phyloP scores from a whole-genome alignment of 2,329 filamentous ascomycete genomes.

The Colletotrichum lentis region DNA sequence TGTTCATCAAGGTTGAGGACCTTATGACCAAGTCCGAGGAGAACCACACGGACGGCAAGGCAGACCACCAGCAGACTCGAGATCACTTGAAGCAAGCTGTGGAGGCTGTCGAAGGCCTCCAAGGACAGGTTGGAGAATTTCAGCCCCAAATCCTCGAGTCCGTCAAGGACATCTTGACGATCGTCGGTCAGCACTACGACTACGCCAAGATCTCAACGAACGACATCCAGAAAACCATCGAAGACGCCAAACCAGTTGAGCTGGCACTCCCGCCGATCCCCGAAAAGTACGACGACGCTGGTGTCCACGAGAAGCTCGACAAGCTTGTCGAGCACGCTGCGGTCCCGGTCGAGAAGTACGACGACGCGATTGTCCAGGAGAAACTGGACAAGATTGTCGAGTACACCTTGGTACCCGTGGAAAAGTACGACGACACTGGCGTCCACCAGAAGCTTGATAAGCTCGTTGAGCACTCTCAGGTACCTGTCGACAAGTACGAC shows the following conservation, averaged over 20 bases:
- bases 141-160: constrained; percentile 89
- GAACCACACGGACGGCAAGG: constrained; percentile 74
- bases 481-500: constrained; percentile 39
- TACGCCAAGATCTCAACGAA: constrained; percentile 75
- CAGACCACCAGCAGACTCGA: constrained; percentile 83
- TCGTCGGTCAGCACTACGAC: constrained; percentile 88
- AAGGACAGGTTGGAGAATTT: constrained; percentile 80
- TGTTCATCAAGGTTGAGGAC: constrained; percentile 83
- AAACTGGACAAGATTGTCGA: constrained; percentile 60
- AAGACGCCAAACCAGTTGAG: constrained; percentile 64
- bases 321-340: constrained; percentile 27
- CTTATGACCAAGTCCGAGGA: constrained; percentile 80
- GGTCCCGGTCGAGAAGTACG: constrained; percentile 35
- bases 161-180: constrained; percentile 82
- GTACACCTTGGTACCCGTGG: constrained; percentile 55
- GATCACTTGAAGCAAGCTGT: constrained; percentile 82
- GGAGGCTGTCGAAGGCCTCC: constrained; percentile 77
- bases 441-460: constrained; percentile 28
- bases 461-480: constrained; percentile 21
- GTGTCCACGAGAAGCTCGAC: constrained; percentile 30
- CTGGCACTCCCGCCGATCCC: constrained; percentile 30
- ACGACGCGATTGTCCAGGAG: constrained; percentile 42
- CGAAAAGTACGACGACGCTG: constrained; percentile 69
- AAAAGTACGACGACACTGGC: constrained; percentile 30
- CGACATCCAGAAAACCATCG: constrained; percentile 65